These are phyloP conservation scores for Cyclotella kingstonii DNA, from an alignment of 108 stramenopile genomes.

Conservation along the genomic window DNA sequence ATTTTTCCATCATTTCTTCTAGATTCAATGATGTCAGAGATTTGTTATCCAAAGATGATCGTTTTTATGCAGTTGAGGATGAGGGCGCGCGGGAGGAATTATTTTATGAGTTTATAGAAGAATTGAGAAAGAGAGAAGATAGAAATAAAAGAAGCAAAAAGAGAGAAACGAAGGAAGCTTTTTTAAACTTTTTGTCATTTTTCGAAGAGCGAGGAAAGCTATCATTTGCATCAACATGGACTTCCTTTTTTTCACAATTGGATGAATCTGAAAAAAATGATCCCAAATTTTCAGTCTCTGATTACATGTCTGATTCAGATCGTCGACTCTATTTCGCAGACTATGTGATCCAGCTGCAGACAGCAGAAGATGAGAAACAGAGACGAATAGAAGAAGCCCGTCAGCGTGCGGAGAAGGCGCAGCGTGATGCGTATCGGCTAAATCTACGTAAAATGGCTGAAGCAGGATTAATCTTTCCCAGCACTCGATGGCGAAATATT, in stretches of 20 bases:
- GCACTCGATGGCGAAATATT: conserved; percentile 55
- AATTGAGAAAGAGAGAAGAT: conserved; percentile 74
- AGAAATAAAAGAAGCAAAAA: conserved; percentile 64
- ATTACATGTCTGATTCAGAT: conserved; percentile 59
- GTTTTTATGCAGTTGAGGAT: conserved; percentile 77
- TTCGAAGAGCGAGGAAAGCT: conserved; percentile 67
- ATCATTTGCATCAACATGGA: conserved; percentile 74
- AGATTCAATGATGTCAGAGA: conserved; percentile 60
- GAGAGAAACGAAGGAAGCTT: conserved; percentile 60
- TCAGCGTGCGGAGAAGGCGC: conserved; percentile 72
- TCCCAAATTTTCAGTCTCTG: conserved; percentile 53
- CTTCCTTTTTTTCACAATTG: conserved; percentile 56
- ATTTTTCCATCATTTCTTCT: conserved; percentile 42
- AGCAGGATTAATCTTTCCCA: conserved; percentile 55
- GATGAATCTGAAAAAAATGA: conserved; percentile 48
- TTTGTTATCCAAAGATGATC: conserved; percentile 69
- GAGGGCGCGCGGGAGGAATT: conserved; percentile 64
- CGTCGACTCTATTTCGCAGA: conserved; percentile 77
- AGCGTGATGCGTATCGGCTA: conserved; percentile 65
- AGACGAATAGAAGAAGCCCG: conserved; percentile 73
- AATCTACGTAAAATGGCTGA: conserved; percentile 47
- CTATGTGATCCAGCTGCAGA: conserved; percentile 71
- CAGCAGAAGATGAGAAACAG: conserved; percentile 75
- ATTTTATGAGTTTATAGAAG: conserved; percentile 80
- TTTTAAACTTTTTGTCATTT: conserved; percentile 54